A percentile compares a stretch with the other conserved stretches of the same genome.
Conservation (phyloP, 768 basidiomycete species). For the Suillus plorans region DNA sequence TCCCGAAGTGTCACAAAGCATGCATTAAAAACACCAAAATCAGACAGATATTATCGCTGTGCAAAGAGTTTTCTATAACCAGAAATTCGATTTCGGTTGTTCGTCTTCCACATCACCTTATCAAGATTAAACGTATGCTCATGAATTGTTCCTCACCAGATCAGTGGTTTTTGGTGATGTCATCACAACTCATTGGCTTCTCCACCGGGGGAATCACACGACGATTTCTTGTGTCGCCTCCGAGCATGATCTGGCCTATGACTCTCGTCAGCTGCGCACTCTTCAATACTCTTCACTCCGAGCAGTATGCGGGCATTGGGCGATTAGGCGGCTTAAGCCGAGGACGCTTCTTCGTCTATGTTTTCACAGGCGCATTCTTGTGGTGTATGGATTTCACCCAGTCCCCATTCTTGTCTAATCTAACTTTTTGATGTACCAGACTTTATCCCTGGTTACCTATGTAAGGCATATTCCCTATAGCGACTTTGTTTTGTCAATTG, state of each 20-base stretch:
- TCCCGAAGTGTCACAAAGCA: conserved; percentile 13
- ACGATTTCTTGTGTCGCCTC: conserved; percentile 68
- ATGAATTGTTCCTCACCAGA: conserved; percentile 41
- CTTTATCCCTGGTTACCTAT: conserved; percentile 46
- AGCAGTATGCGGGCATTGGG: conserved; percentile 63
- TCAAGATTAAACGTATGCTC: conserved; percentile 2
- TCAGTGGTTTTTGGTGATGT: conserved; percentile 80
- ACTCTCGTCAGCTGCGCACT: conserved; percentile 73
- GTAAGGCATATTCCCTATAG: conserved; percentile 22
- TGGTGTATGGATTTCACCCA: conserved; percentile 50
- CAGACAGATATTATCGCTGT: conserved; percentile 74
- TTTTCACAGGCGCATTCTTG: conserved; percentile 51
- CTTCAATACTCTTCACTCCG: conserved; percentile 78
- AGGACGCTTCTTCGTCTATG: conserved; percentile 74
- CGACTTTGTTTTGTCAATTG: conserved; percentile 12
- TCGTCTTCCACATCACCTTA: conserved; percentile 19
- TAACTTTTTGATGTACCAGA: conserved; percentile 21
- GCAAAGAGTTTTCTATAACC: conserved; percentile 70
- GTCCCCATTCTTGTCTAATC: neutral
- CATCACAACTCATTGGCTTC: conserved; percentile 78
- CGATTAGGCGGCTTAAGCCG: conserved; percentile 64
- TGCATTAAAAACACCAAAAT: conserved; percentile 1
- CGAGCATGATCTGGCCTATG: conserved; percentile 69
- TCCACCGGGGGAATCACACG: conserved; percentile 75
- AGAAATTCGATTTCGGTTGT: conserved; percentile 62